These are phyloP conservation scores for Henningerozyma blattae DNA, from an alignment of 805 yeast genomes.

Conservation along the genomic window DNA sequence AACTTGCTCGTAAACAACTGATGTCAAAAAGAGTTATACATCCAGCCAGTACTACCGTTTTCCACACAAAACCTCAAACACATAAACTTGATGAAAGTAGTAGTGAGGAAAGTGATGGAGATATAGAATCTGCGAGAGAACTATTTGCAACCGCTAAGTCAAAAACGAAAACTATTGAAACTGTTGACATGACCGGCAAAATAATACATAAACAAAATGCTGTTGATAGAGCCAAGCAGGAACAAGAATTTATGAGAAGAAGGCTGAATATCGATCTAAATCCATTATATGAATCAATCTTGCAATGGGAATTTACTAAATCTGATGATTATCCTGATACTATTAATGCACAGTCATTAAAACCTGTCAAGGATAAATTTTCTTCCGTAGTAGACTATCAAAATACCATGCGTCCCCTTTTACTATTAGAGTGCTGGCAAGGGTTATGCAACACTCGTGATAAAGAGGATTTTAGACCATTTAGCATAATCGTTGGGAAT, in stretches of 20 bases:
- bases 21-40: constrained; percentile 24
- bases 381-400: constrained; percentile 52
- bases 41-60: constrained; percentile 41
- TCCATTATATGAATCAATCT: constrained; percentile 56
- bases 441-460: constrained; percentile 64
- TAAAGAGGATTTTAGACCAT: constrained; percentile 43
- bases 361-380: constrained; percentile 45
- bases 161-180: constrained; percentile 21
- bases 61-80: constrained; percentile 27
- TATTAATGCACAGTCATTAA: constrained; percentile 28
- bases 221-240: constrained; percentile 36
- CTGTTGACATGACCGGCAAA: constrained; percentile 33
- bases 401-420: constrained; percentile 61
- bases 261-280: constrained; percentile 68
- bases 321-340: constrained; percentile 48
- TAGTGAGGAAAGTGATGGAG: constrained; percentile 30
- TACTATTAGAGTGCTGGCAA: constrained; percentile 90
- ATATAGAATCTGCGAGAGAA: constrained; percentile 26
- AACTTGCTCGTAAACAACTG: constrained; percentile 26
- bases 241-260: constrained; percentile 66
- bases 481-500: constrained; percentile 61
- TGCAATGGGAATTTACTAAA: constrained; percentile 66
- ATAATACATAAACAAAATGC: constrained; percentile 25
- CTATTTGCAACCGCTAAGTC: constrained; percentile 24
- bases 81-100: constrained; percentile 18